These are phyloP conservation scores for Aureobasidium subglaciale DNA, from an alignment of 2,329 filamentous ascomycete species.

Conservation along the genomic window DNA sequence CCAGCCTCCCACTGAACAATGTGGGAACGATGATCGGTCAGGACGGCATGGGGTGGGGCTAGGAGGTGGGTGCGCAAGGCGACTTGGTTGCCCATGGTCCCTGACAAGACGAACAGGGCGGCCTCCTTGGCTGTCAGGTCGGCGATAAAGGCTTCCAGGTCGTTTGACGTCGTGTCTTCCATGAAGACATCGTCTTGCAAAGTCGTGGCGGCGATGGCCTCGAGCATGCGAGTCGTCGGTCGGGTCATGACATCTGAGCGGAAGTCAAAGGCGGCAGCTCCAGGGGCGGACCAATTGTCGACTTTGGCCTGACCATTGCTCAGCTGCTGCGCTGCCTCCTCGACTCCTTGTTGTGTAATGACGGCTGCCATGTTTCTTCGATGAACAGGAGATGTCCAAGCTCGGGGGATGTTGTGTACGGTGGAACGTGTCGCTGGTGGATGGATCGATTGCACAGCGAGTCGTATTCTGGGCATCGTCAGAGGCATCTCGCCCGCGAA, in stretches of 20 bases:
- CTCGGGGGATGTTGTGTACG: not conserved
- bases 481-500: slow-evolving; percentile 8
- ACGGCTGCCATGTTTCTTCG: slow-evolving; percentile 12
- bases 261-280: slow-evolving; percentile 51
- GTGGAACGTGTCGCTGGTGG: not conserved
- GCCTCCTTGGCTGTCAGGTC: slow-evolving; percentile 67
- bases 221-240: slow-evolving; percentile 73
- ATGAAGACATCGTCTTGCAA: slow-evolving; percentile 77
- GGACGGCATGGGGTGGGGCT: slow-evolving; percentile 71
- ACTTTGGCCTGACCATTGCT: slow-evolving; percentile 22
- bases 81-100: slow-evolving; percentile 92
- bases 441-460: not conserved
- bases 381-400: not conserved
- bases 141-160: slow-evolving; percentile 69
- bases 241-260: slow-evolving; percentile 52
- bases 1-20: slow-evolving; percentile 64
- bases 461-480: not conserved
- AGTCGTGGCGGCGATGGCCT: slow-evolving; percentile 65
- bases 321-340: slow-evolving; percentile 22
- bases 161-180: slow-evolving; percentile 71
- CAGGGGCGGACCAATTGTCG: slow-evolving; percentile 36
- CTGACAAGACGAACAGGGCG: slow-evolving; percentile 74
- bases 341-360: slow-evolving; percentile 16
- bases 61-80: slow-evolving; percentile 69
- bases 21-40: slow-evolving; percentile 74